Conservation (phyloP, 2,329 filamentous ascomycete species). For the Talaromyces amestolkiae region DNA sequence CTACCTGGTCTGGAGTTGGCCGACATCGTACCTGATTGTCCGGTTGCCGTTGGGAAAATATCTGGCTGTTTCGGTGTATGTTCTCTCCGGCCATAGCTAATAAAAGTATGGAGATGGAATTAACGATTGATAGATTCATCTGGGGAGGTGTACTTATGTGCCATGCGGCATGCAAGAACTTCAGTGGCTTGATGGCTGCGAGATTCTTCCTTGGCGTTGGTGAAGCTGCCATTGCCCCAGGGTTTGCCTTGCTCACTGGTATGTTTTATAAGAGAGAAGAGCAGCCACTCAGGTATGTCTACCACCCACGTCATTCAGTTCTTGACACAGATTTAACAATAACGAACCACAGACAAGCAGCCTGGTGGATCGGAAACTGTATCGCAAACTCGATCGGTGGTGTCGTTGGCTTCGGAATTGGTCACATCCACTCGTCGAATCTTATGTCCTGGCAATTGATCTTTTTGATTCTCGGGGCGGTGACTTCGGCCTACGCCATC, state of each 20-base stretch:
- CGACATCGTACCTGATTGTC: conserved; percentile 4
- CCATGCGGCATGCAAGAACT: conserved; percentile 50
- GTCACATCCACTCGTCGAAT: neutral
- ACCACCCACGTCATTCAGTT: neutral
- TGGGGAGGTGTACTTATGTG: conserved; percentile 50
- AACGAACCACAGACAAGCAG: conserved; percentile 2
- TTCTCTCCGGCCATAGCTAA: neutral
- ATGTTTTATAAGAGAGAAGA: conserved; percentile 53
- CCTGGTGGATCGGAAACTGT: conserved; percentile 13
- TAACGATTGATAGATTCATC: neutral
- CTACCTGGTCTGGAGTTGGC: conserved; percentile 10
- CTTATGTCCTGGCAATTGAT: conserved; percentile 33
- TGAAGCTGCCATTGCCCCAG: conserved; percentile 50
- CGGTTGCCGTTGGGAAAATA: conserved; percentile 13
- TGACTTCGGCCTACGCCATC: conserved; percentile 59
- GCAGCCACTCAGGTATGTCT: conserved; percentile 39
- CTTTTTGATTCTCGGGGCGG: conserved; percentile 60
- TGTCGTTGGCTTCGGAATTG: conserved; percentile 48
- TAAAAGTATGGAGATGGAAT: too few relatives aligned
- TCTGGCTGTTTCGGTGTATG: conserved; percentile 8
- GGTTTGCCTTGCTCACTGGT: conserved; percentile 46
- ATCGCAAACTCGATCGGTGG: conserved; percentile 1
- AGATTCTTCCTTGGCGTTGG: conserved; percentile 55
- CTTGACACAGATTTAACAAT: neutral
- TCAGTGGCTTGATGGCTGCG: conserved; percentile 46